These are phyloP conservation scores for Phytophthora palmivora DNA, from an alignment of 352 stramenopile species.

Conservation along the genomic window DNA sequence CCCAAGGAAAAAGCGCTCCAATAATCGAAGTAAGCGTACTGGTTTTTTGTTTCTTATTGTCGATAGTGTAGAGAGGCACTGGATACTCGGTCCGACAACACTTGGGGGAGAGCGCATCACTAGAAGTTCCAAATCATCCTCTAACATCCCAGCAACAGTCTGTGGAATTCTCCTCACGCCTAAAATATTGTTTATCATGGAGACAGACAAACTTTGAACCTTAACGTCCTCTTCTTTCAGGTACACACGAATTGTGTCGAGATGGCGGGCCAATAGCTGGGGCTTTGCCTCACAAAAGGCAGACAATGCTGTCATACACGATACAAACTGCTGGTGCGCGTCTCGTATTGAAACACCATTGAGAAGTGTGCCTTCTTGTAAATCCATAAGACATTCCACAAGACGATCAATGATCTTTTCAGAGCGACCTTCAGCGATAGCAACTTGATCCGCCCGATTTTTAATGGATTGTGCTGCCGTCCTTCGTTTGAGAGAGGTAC, in stretches of 20 bases:
- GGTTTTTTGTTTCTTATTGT: constrained; percentile 49
- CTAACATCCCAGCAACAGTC: constrained; percentile 50
- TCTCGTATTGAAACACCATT: constrained; percentile 62
- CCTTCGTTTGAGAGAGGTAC: constrained; percentile 14
- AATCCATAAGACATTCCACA: constrained; percentile 65
- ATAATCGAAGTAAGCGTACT: constrained; percentile 58
- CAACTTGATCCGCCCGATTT: constrained; percentile 56
- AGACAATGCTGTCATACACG: constrained; percentile 80
- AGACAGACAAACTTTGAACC: constrained; percentile 67
- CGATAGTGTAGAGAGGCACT: constrained; percentile 73
- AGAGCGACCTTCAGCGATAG: constrained; percentile 57
- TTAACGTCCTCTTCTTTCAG: constrained; percentile 66
- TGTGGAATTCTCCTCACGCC: constrained; percentile 58
- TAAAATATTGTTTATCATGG: constrained; percentile 72
- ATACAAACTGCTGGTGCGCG: constrained; percentile 66
- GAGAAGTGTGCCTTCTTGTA: constrained; percentile 76
- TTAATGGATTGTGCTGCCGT: constrained; percentile 33
- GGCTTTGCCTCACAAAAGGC: constrained; percentile 80
- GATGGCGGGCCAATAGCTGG: constrained; percentile 56
- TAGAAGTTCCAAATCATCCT: constrained; percentile 70
- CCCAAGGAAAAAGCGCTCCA: constrained; percentile 72
- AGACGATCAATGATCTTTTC: constrained; percentile 74
- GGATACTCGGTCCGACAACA: constrained; percentile 80
- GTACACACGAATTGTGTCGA: constrained; percentile 81
- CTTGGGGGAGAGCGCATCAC: constrained; percentile 77